Percentiles rank a stretch among this genome's conserved stretches.
phyloP scores from a whole-genome alignment of 176 grass and related monocot species.

The Aegilops tauschii region DNA sequence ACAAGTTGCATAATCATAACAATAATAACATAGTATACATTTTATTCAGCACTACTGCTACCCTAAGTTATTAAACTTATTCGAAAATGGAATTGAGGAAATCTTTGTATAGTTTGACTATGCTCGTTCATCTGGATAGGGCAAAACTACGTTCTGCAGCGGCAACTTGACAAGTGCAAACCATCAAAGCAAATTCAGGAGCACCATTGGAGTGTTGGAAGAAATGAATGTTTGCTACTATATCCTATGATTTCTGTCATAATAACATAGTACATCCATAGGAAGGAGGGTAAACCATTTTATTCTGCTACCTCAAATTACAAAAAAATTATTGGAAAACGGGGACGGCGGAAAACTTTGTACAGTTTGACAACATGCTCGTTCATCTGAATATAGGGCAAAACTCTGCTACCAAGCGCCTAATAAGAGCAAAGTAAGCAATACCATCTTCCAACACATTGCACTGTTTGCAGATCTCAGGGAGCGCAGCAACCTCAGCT shows the following conservation, averaged over 20 bases:
- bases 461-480: slow-evolving; percentile 1
- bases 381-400: slow-evolving; percentile 27
- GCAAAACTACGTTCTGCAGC: background rate
- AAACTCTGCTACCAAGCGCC: slow-evolving; percentile 32
- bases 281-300: background rate
- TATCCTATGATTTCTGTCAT: slow-evolving; percentile 31
- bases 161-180: background rate
- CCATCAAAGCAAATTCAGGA: background rate
- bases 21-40: background rate
- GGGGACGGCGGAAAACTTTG: slow-evolving; percentile 23
- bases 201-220: background rate
- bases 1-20: too few relatives aligned
- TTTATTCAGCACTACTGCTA: slow-evolving; percentile 43
- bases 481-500: slow-evolving; percentile 33
- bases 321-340: slow-evolving; percentile 22
- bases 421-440: slow-evolving; percentile 34
- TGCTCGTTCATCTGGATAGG: slow-evolving; percentile 18
- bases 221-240: slow-evolving; percentile 17
- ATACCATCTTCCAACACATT: slow-evolving; percentile 35
- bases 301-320: slow-evolving; percentile 41
- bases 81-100: background rate
- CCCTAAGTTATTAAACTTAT: slow-evolving; percentile 23
- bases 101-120: slow-evolving; percentile 50
- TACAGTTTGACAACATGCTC: slow-evolving; percentile 48
- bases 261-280: background rate